phyloP scores from a whole-genome alignment of 768 basidiomycete genomes.

The Boletus rubescentipes region DNA sequence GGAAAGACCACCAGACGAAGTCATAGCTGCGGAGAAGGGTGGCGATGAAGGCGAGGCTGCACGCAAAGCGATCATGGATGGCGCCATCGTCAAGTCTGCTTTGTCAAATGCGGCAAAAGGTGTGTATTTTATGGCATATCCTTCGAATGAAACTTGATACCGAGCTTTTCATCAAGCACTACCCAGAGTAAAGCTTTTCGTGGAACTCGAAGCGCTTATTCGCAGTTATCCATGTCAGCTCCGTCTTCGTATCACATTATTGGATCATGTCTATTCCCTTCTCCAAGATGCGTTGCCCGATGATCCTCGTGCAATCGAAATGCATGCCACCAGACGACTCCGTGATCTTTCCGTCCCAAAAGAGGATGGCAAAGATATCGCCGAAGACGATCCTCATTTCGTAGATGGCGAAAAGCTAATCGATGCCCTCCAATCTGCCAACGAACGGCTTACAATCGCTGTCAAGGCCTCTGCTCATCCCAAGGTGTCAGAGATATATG shows the following conservation, averaged over 20 bases:
- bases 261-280: conserved; percentile 45
- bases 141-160: conserved; percentile 11
- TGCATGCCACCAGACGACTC: conserved; percentile 39
- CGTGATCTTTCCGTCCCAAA: conserved; percentile 28
- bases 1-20: conserved; percentile 25
- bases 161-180: conserved; percentile 32
- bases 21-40: conserved; percentile 35
- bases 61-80: conserved; percentile 67
- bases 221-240: conserved; percentile 42
- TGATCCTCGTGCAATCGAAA: conserved; percentile 38
- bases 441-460: conserved; percentile 29
- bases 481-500: conserved; percentile 38
- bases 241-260: conserved; percentile 38
- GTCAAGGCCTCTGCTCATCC: conserved; percentile 31
- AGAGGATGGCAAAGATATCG: conserved; percentile 15
- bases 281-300: conserved; percentile 37
- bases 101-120: conserved; percentile 74
- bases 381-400: conserved; percentile 4
- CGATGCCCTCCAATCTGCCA: conserved; percentile 31
- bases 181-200: conserved; percentile 42
- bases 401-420: conserved; percentile 23
- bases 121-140: conserved; percentile 30
- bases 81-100: conserved; percentile 78
- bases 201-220: conserved; percentile 42
- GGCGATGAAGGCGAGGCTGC: conserved; percentile 54